Conservation (phyloP, 768 basidiomycete genomes). For the Gloeopeniophorella convolvens region DNA sequence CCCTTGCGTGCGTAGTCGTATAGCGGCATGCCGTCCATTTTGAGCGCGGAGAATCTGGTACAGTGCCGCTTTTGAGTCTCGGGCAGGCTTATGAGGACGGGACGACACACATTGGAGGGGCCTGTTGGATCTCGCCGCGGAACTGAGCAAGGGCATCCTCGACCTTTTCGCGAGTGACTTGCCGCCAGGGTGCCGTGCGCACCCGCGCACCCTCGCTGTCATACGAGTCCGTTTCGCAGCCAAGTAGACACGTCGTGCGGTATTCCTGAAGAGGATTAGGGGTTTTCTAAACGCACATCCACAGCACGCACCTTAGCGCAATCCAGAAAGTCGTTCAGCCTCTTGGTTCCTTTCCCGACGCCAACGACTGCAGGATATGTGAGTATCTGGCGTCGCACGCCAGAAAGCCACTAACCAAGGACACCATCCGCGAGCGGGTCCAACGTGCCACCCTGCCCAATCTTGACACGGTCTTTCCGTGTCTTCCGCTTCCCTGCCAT, state of each 20-base stretch:
- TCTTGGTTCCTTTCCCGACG: conserved; percentile 85
- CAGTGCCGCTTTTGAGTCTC: background rate
- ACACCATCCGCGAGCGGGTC: conserved; percentile 97
- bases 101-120: conserved; percentile 76
- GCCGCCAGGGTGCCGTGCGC: conserved; percentile 69
- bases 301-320: conserved; percentile 69
- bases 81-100: background rate
- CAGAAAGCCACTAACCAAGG: conserved; percentile 54
- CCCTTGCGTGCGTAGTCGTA: conserved; percentile 94
- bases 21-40: conserved; percentile 95
- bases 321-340: conserved; percentile 71
- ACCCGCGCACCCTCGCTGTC: conserved; percentile 86
- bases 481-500: conserved; percentile 41
- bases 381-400: too few relatives aligned
- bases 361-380: conserved; percentile 68
- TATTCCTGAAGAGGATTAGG: conserved; percentile 60
- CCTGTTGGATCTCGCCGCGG: conserved; percentile 81
- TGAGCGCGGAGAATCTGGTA: conserved; percentile 88
- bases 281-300: background rate
- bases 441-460: conserved; percentile 91
- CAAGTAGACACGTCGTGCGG: conserved; percentile 81
- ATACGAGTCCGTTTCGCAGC: conserved; percentile 92
- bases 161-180: conserved; percentile 74
- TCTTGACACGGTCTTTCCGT: conserved; percentile 52
- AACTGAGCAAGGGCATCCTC: conserved; percentile 66